phyloP scores from a whole-genome alignment of 2,329 filamentous ascomycete species.

The Bipolaris zeicola region DNA sequence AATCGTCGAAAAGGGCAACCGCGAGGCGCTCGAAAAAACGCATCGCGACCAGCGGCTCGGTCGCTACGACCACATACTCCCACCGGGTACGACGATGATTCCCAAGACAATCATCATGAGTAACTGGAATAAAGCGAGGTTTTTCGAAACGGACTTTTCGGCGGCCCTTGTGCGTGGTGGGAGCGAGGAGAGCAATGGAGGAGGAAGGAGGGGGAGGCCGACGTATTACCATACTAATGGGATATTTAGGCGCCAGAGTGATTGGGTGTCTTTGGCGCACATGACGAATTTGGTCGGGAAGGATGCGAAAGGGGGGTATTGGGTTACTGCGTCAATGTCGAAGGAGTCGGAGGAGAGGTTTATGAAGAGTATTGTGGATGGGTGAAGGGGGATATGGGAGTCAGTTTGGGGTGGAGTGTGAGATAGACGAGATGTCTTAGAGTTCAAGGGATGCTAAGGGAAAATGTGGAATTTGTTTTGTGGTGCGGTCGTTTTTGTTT shows the following conservation, averaged over 20 bases:
- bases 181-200: too few relatives aligned
- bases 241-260: too few relatives aligned
- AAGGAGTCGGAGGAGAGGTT: constrained; percentile 1
- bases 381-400: not conserved
- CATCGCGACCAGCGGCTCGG: not conserved
- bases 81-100: not conserved
- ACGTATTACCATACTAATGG: not conserved
- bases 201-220: constrained; percentile 1
- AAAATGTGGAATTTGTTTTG: too few relatives aligned
- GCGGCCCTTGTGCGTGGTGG: constrained; percentile 15
- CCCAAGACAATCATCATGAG: constrained; percentile 15
- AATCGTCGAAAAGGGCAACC: constrained; percentile 23
- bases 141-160: constrained; percentile 24
- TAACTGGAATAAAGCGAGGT: constrained; percentile 25
- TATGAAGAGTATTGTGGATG: not conserved
- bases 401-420: not conserved
- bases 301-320: constrained; percentile 28
- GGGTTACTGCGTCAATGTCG: constrained; percentile 11
- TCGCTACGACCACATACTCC: not conserved
- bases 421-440: too few relatives aligned
- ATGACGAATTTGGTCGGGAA: constrained; percentile 12
- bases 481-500: too few relatives aligned
- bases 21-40: constrained; percentile 22
- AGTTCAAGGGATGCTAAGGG: too few relatives aligned
- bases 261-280: too few relatives aligned